These are phyloP conservation scores for Cystobasidium pallidum DNA, from an alignment of 1,284 basidiomycete species.

Conservation along the genomic window DNA sequence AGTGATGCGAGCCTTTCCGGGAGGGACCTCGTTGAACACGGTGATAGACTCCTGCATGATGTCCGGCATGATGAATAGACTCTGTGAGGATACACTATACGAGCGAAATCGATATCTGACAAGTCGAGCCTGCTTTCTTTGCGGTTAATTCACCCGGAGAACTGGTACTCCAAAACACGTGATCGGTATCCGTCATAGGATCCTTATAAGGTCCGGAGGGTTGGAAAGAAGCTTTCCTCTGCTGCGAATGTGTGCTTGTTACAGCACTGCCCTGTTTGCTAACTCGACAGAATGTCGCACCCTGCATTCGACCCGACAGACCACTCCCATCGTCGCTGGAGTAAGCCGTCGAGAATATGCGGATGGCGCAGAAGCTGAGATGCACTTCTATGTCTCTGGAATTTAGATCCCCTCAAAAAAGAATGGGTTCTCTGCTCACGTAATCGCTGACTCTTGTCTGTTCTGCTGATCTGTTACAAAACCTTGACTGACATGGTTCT, in stretches of 20 bases:
- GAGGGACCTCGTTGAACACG: constrained; percentile 14
- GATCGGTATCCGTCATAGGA: neutral
- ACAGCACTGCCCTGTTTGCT: neutral
- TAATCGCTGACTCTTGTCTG: constrained; percentile 33
- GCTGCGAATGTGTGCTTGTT: neutral
- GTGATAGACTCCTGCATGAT: constrained; percentile 41
- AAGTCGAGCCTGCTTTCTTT: no score
- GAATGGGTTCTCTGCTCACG: constrained; percentile 65
- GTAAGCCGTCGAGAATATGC: neutral
- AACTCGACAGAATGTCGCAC: neutral
- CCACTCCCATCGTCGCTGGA: constrained; percentile 56
- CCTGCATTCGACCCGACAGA: constrained; percentile 55
- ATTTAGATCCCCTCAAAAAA: constrained; percentile 57
- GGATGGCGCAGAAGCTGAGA: neutral
- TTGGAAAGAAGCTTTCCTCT: neutral
- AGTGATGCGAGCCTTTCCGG: constrained; percentile 15
- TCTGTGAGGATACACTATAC: neutral
- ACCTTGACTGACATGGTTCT: neutral
- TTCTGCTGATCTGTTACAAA: neutral
- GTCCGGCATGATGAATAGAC: constrained; percentile 13
- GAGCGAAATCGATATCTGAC: no score
- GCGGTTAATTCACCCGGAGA: no score
- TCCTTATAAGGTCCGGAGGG: neutral
- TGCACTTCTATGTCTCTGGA: constrained; percentile 1
- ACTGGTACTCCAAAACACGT: constrained; percentile 20